A percentile compares a stretch with the other conserved stretches of the same genome.
Evolutionary conservation across 2,329 filamentous ascomycete genomes (phyloP).

Genomic region (Alternaria viburni): DNA sequence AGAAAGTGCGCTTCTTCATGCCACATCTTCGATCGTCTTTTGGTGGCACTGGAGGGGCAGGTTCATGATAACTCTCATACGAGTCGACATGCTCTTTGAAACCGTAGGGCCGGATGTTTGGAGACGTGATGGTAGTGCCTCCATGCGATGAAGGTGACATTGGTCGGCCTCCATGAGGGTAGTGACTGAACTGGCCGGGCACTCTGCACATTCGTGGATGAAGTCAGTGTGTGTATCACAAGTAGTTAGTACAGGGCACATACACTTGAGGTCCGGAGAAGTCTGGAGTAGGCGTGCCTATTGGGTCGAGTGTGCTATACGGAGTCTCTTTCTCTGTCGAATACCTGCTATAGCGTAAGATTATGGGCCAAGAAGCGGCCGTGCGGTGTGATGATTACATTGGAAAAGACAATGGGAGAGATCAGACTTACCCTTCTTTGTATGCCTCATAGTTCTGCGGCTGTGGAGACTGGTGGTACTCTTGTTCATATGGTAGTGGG

Average conservation of each 20-base stretch:
- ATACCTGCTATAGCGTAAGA: constrained; percentile 20
- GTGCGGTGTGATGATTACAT: background rate
- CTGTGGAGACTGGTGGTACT: constrained; percentile 12
- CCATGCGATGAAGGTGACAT: constrained; percentile 26
- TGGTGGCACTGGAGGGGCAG: constrained; percentile 17
- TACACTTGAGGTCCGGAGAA: constrained; percentile 29
- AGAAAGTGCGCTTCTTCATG: constrained; percentile 32
- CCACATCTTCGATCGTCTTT: constrained; percentile 33
- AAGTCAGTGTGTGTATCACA: background rate
- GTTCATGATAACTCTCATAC: constrained; percentile 15
- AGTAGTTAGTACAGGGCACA: background rate
- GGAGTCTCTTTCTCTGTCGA: constrained; percentile 31
- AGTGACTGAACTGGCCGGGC: constrained; percentile 20
- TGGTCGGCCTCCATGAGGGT: constrained; percentile 18
- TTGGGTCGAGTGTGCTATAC: constrained; percentile 11
- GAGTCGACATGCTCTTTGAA: constrained; percentile 35
- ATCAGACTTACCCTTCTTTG: constrained; percentile 19
- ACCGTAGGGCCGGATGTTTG: constrained; percentile 23
- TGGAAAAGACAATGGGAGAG: background rate
- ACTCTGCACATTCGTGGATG: constrained; percentile 9
- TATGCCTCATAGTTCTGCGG: constrained; percentile 13
- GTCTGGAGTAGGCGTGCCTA: constrained; percentile 22
- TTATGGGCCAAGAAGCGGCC: background rate
- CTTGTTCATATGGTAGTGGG: constrained; percentile 22
- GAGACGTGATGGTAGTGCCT: constrained; percentile 22